phyloP scores from a whole-genome alignment of 2,329 filamentous ascomycete species.

The Fusarium armeniacum region DNA sequence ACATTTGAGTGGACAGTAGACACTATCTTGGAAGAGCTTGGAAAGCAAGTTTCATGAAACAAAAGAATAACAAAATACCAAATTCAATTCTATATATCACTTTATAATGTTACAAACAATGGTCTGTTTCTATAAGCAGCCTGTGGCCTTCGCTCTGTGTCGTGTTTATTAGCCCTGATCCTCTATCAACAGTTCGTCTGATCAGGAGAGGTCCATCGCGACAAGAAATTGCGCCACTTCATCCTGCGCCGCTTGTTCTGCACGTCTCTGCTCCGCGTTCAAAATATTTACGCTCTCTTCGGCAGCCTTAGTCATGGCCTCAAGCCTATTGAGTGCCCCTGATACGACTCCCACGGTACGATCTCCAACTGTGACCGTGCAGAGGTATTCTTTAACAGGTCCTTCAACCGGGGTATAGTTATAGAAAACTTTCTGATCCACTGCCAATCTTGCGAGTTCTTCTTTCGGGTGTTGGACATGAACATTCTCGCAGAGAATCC shows the following conservation, averaged over 20 bases:
- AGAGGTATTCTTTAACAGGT: slow-evolving; percentile 55
- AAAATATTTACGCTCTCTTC: slow-evolving; percentile 61
- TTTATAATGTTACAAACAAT: background rate
- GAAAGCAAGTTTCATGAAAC: slow-evolving; percentile 43
- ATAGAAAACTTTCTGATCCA: slow-evolving; percentile 68
- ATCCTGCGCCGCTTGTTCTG: background rate
- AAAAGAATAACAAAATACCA: background rate
- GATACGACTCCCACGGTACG: slow-evolving; percentile 61
- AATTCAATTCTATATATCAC: background rate
- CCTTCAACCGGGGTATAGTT: slow-evolving; percentile 50
- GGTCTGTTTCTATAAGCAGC: background rate
- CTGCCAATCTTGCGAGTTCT: slow-evolving; percentile 72
- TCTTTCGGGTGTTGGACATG: slow-evolving; percentile 76
- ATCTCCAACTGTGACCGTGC: slow-evolving; percentile 65
- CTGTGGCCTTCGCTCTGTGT: background rate
- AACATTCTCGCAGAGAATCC: slow-evolving; percentile 71
- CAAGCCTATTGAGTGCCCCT: slow-evolving; percentile 63
- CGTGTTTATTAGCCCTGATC: background rate
- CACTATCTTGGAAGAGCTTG: slow-evolving; percentile 66
- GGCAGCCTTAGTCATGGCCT: slow-evolving; percentile 70
- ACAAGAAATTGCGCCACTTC: slow-evolving; percentile 1
- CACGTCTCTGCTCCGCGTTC: slow-evolving; percentile 40
- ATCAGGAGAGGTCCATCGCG: slow-evolving; percentile 12
- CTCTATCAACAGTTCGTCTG: background rate
- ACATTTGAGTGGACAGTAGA: slow-evolving; percentile 78